Conservation (phyloP, 805 yeast species). For the Kuraishia molischiana region DNA sequence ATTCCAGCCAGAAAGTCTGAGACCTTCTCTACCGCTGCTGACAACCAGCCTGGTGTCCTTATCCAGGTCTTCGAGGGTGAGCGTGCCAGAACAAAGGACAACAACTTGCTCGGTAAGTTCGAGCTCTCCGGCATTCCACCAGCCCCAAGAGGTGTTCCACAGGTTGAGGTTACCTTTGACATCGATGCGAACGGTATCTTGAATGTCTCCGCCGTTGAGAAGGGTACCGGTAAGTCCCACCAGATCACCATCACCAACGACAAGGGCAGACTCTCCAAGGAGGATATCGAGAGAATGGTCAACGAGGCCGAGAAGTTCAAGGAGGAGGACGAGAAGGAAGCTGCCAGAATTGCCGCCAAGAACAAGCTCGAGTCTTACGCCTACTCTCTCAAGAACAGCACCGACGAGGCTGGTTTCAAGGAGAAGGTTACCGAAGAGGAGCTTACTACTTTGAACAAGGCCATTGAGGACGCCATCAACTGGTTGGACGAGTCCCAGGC, state of each 20-base stretch:
- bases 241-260: conserved; percentile 97
- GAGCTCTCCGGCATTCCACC: conserved; percentile 96
- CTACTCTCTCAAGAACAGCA: conserved; percentile 81
- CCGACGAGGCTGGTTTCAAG: conserved; percentile 65
- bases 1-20: conserved; percentile 97
- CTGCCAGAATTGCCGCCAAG: conserved; percentile 87
- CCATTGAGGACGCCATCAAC: conserved; percentile 66
- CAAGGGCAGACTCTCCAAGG: conserved; percentile 96
- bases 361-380: conserved; percentile 93
- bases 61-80: conserved; percentile 98
- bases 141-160: conserved; percentile 98
- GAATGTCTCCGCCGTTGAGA: conserved; percentile 93
- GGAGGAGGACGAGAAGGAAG: conserved; percentile 94
- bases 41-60: conserved; percentile 97
- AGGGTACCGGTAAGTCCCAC: conserved; percentile 97
- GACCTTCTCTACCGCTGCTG: conserved; percentile 93
- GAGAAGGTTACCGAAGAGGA: conserved; percentile 43
- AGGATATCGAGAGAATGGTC: conserved; percentile 97
- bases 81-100: conserved; percentile 92
- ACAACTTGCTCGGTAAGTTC: conserved; percentile 94
- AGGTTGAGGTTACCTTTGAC: conserved; percentile 95
- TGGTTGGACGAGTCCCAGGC: conserved; percentile 87
- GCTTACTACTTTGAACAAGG: conserved; percentile 41
- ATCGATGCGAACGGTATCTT: conserved; percentile 96
- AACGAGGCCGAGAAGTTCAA: conserved; percentile 95